Conservation (phyloP, 768 basidiomycete genomes). For the Neoboletus subvelutipes region DNA sequence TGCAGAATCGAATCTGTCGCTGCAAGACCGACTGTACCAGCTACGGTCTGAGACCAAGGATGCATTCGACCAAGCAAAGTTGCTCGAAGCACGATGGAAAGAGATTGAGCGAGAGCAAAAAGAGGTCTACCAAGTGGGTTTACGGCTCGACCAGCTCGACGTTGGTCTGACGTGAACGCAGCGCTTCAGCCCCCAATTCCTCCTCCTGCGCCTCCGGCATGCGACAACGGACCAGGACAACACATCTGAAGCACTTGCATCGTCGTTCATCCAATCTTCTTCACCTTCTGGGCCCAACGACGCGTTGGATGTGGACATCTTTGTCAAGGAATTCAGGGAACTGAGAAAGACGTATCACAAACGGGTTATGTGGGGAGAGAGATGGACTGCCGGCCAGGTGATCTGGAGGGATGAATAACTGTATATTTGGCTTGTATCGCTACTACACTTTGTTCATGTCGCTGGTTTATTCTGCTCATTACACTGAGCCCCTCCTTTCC, state of each 20-base stretch:
- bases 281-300: conserved; percentile 30
- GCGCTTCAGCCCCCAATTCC: conserved; percentile 85
- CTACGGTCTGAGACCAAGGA: conserved; percentile 82
- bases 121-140: conserved; percentile 79
- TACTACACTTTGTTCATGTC: conserved; percentile 14
- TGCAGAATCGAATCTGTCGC: conserved; percentile 69
- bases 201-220: conserved; percentile 83
- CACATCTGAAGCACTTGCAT: conserved; percentile 78
- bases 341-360: conserved; percentile 90
- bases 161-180: conserved; percentile 32
- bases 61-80: conserved; percentile 84
- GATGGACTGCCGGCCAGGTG: conserved; percentile 84
- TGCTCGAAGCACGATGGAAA: conserved; percentile 79
- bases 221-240: conserved; percentile 91
- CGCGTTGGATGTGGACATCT: conserved; percentile 70
- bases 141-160: not conserved
- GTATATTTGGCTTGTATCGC: not conserved
- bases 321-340: conserved; percentile 86
- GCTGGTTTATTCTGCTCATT: conserved; percentile 26
- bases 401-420: conserved; percentile 69
- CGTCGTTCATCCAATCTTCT: conserved; percentile 73
- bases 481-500: conserved; percentile 25
- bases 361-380: conserved; percentile 84
- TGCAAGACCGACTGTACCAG: conserved; percentile 74
- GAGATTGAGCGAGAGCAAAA: conserved; percentile 86